Evolutionary conservation across 108 stramenopile genomes (phyloP).

Genomic region (Seminavis robusta): DNA sequence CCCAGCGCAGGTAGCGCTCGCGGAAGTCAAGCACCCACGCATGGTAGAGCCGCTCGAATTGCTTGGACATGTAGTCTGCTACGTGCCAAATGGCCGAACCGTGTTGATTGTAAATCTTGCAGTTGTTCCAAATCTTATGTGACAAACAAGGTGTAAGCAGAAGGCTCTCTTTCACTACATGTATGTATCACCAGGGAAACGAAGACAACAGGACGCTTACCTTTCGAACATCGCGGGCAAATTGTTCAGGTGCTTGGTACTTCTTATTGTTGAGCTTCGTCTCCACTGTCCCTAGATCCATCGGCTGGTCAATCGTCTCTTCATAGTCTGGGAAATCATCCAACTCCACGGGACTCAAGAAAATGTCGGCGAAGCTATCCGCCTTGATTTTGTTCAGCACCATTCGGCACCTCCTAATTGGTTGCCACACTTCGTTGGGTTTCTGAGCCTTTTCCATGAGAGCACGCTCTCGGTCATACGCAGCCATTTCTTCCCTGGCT

Average conservation of each 20-base stretch:
- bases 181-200: not conserved
- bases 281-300: conserved; percentile 89
- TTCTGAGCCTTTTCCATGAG: conserved; percentile 79
- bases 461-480: conserved; percentile 65
- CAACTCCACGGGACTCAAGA: conserved; percentile 83
- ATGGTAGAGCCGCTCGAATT: conserved; percentile 86
- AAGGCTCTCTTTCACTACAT: not conserved
- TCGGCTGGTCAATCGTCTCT: conserved; percentile 77
- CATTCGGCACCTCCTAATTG: conserved; percentile 67
- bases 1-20: conserved; percentile 84
- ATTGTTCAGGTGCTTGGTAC: conserved; percentile 72
- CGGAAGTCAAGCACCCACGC: conserved; percentile 89
- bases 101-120: conserved; percentile 89
- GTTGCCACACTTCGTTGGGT: conserved; percentile 86
- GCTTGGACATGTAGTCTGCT: conserved; percentile 92
- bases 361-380: conserved; percentile 79
- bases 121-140: conserved; percentile 81
- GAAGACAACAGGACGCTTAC: conserved; percentile 25
- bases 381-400: conserved; percentile 68
- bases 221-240: conserved; percentile 86
- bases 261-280: conserved; percentile 52
- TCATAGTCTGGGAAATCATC: conserved; percentile 79
- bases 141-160: conserved; percentile 1
- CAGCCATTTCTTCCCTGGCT: conserved; percentile 69
- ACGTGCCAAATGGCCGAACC: conserved; percentile 90